Percentiles rank a stretch among this genome's conserved stretches.
Evolutionary conservation across 306 rosid species (phyloP).

Genomic region (Cicer yamashitae): DNA sequence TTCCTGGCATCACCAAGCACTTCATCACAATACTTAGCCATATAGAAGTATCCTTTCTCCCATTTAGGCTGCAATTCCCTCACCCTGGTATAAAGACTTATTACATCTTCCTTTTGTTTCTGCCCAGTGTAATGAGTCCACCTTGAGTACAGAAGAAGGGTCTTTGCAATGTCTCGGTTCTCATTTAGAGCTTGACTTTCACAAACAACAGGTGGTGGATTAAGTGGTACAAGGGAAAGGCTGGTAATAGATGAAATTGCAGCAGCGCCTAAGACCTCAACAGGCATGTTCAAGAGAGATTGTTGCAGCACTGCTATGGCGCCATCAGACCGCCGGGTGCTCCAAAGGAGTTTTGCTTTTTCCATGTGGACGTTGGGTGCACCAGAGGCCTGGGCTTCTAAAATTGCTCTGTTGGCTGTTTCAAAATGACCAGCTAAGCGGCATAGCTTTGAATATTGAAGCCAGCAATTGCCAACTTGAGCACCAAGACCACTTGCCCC

Average conservation of each 20-base stretch:
- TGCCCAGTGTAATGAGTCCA: conserved; percentile 99
- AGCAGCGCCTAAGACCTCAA: conserved; percentile 76
- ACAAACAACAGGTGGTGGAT: conserved; percentile 58
- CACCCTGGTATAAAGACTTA: conserved; percentile 83
- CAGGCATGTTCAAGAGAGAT: conserved; percentile 82
- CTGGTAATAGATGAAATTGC: conserved; percentile 88
- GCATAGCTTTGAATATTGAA: conserved; percentile 94
- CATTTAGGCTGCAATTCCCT: conserved; percentile 93
- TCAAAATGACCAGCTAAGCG: conserved; percentile 97
- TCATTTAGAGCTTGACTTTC: conserved; percentile 78
- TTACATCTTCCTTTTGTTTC: conserved; percentile 95
- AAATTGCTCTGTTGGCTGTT: conserved; percentile 92
- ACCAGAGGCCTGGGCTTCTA: conserved; percentile 91
- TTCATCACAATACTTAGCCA: conserved; percentile 94
- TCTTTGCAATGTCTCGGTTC: conserved; percentile 76
- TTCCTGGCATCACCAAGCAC: conserved; percentile 93
- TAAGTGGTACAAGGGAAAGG: conserved; percentile 79
- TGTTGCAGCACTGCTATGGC: conserved; percentile 94
- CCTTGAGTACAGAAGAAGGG: conserved; percentile 92
- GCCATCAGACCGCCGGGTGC: conserved; percentile 90
- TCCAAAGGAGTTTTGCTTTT: conserved; percentile 93
- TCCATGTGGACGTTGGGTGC: conserved; percentile 91
- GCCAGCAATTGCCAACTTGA: conserved; percentile 97
- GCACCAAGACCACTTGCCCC: conserved; percentile 77
- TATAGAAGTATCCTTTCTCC: conserved; percentile 94